Evolutionary conservation across 805 yeast genomes (phyloP).

Genomic region (Ogataea naganishii): DNA sequence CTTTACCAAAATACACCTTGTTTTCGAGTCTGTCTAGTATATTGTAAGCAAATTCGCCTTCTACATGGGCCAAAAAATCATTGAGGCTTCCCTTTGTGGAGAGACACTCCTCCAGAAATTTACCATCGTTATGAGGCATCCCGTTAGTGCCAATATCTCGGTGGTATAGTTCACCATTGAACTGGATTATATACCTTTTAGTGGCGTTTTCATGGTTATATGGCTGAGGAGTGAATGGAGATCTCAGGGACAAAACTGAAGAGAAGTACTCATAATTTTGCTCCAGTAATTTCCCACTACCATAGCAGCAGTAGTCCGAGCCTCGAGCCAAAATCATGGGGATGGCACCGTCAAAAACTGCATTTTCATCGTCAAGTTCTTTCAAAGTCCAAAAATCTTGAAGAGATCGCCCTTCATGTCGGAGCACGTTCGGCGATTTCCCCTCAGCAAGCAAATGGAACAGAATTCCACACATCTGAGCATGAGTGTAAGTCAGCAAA

Average conservation of each 20-base stretch:
- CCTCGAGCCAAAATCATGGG: slow-evolving; percentile 52
- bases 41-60: slow-evolving; percentile 80
- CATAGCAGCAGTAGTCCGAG: slow-evolving; percentile 42
- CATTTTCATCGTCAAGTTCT: slow-evolving; percentile 8
- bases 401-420: slow-evolving; percentile 4
- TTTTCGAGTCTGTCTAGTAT: slow-evolving; percentile 33
- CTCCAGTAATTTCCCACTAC: slow-evolving; percentile 11
- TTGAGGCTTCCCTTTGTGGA: slow-evolving; percentile 32
- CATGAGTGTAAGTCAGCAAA: too few relatives aligned
- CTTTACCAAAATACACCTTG: slow-evolving; percentile 72
- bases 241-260: slow-evolving; percentile 72
- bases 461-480: slow-evolving; percentile 56
- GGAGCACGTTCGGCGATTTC: slow-evolving; percentile 1
- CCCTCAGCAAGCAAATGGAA: slow-evolving; percentile 19
- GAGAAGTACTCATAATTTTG: slow-evolving; percentile 36
- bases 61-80: too few relatives aligned
- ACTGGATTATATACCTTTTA: slow-evolving; percentile 46
- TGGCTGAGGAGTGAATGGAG: slow-evolving; percentile 78
- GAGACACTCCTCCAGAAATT: slow-evolving; percentile 36
- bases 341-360: slow-evolving; percentile 25
- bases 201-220: slow-evolving; percentile 17
- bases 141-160: slow-evolving; percentile 30
- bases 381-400: slow-evolving; percentile 10
- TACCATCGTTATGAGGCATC: slow-evolving; percentile 50
- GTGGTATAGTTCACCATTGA: slow-evolving; percentile 87